Evolutionary conservation across 108 stramenopile species (phyloP).

Genomic region (Pseudonitzschia delicatissima): DNA sequence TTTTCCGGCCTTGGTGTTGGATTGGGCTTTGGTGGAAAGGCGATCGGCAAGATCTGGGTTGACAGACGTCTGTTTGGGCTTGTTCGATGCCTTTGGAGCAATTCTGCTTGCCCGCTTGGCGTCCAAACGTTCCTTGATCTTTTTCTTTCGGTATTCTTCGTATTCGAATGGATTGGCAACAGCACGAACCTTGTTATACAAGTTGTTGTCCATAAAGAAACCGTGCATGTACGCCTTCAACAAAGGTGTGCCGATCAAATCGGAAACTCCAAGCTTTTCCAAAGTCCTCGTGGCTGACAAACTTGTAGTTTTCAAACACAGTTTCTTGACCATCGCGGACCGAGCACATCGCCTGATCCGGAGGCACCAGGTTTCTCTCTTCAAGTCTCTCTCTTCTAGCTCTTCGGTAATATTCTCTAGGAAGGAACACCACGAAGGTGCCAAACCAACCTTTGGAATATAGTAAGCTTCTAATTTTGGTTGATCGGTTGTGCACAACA

Average conservation of each 20-base stretch:
- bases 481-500: slow-evolving; percentile 94
- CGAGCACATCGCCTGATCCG: slow-evolving; percentile 22
- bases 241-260: slow-evolving; percentile 94
- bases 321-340: slow-evolving; percentile 66
- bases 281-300: slow-evolving; percentile 92
- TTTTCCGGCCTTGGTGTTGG: slow-evolving; percentile 72
- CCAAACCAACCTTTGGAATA: slow-evolving; percentile 91
- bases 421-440: slow-evolving; percentile 98
- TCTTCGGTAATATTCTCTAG: slow-evolving; percentile 98
- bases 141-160: slow-evolving; percentile 93
- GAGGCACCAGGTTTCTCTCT: slow-evolving; percentile 36
- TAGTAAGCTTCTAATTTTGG: slow-evolving; percentile 93
- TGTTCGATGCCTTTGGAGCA: slow-evolving; percentile 53
- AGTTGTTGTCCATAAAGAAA: slow-evolving; percentile 95
- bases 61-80: slow-evolving; percentile 51
- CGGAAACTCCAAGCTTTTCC: slow-evolving; percentile 90
- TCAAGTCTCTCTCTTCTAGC: slow-evolving; percentile 90
- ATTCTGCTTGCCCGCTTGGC: slow-evolving; percentile 87
- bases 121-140: slow-evolving; percentile 87
- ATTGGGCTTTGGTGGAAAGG: slow-evolving; percentile 54
- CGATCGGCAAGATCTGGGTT: slow-evolving; percentile 81
- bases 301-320: slow-evolving; percentile 99
- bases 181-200: slow-evolving; percentile 90
- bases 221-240: slow-evolving; percentile 99
- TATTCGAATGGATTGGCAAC: slow-evolving; percentile 97